Evolutionary conservation across 805 yeast genomes (phyloP).

Genomic region (Lipomyces mesembrius): DNA sequence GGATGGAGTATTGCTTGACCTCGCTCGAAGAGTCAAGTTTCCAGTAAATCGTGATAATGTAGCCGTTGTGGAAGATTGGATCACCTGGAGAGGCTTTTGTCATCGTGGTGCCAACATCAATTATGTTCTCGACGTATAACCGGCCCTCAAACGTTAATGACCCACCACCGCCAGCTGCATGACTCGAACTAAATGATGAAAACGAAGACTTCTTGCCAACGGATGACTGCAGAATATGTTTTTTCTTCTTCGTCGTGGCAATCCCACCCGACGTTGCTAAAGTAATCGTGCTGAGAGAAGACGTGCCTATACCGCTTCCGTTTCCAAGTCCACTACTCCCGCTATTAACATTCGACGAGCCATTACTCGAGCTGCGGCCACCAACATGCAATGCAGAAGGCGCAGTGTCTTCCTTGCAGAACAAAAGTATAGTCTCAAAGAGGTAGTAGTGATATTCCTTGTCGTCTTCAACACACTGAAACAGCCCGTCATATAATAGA

Average conservation of each 20-base stretch:
- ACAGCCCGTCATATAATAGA: conserved; percentile 59
- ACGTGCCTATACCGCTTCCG: conserved; percentile 5
- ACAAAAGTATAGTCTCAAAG: conserved; percentile 70
- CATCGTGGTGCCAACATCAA: conserved; percentile 47
- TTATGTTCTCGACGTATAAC: conserved; percentile 72
- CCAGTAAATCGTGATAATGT: conserved; percentile 35
- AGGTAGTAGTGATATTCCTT: conserved; percentile 87
- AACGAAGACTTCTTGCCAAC: conserved; percentile 47
- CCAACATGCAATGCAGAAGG: not conserved
- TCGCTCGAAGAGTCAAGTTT: conserved; percentile 56
- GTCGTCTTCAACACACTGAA: conserved; percentile 64
- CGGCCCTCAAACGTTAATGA: conserved; percentile 73
- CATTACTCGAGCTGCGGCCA: conserved; percentile 2
- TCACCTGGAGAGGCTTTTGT: conserved; percentile 37
- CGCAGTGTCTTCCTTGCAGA: conserved; percentile 61
- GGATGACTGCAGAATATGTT: conserved; percentile 55
- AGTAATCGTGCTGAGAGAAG: not conserved
- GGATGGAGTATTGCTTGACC: conserved; percentile 80
- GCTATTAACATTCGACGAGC: not conserved
- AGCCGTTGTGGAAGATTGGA: conserved; percentile 29
- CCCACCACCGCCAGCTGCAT: conserved; percentile 14
- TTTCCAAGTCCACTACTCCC: conserved; percentile 1
- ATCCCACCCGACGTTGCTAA: not conserved
- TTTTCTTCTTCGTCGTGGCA: conserved; percentile 50
- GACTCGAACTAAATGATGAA: conserved; percentile 21